These are phyloP conservation scores for Williopsis jadinii DNA, from an alignment of 1,139 yeast genomes.

Conservation along the genomic window DNA sequence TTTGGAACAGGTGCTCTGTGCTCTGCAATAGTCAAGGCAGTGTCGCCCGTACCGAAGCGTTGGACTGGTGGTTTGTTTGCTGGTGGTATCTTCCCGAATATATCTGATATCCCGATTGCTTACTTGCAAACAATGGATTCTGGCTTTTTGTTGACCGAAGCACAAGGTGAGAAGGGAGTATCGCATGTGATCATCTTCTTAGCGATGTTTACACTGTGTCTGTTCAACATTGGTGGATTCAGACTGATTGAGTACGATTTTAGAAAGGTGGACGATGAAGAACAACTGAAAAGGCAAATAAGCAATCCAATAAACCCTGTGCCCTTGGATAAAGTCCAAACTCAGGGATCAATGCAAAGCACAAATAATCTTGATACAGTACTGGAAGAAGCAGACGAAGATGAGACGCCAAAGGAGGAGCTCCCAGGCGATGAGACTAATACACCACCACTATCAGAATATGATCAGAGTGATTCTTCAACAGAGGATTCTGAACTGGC, in stretches of 20 bases:
- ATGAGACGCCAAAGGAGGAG: background rate
- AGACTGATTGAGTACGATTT: constrained; percentile 69
- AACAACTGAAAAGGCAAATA: background rate
- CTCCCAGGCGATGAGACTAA: no score
- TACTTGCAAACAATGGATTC: constrained; percentile 73
- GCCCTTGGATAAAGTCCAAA: background rate
- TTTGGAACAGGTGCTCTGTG: constrained; percentile 11
- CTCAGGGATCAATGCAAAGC: no score
- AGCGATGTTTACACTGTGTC: constrained; percentile 57
- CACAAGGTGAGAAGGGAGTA: constrained; percentile 64
- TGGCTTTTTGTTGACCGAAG: constrained; percentile 50
- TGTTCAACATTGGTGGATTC: constrained; percentile 73
- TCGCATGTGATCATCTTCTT: constrained; percentile 77
- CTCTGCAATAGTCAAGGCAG: constrained; percentile 16
- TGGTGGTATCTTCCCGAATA: constrained; percentile 78
- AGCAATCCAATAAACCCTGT: background rate
- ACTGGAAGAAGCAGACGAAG: background rate
- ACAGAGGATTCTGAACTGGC: no score
- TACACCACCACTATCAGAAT: background rate
- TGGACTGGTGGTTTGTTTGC: constrained; percentile 76
- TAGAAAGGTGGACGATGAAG: constrained; percentile 16
- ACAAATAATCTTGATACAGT: no score
- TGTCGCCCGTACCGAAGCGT: constrained; percentile 49
- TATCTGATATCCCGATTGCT: constrained; percentile 85
- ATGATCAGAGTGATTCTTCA: background rate